These are phyloP conservation scores for Hypoxylon rickii DNA, from an alignment of 495 filamentous ascomycete species.

Conservation along the genomic window DNA sequence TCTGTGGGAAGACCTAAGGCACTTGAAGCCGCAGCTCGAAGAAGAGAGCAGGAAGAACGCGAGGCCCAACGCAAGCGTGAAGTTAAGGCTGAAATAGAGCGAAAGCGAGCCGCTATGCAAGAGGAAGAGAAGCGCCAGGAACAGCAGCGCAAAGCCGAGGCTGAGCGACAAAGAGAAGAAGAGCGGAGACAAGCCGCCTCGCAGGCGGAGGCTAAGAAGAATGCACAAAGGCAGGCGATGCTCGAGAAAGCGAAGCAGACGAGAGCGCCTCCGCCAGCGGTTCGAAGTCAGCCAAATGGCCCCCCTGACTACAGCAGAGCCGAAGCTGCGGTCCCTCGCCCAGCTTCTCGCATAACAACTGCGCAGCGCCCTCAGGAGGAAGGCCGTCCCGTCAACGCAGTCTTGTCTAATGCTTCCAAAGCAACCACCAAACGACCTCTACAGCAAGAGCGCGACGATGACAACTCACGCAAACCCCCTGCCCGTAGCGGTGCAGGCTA, in stretches of 20 bases:
- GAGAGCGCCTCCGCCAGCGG: constrained; percentile 56
- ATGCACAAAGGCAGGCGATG: constrained; percentile 71
- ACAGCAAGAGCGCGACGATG: constrained; percentile 56
- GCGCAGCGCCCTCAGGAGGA: constrained; percentile 47
- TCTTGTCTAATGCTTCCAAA: constrained; percentile 49
- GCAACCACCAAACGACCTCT: constrained; percentile 52
- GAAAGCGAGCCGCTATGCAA: constrained; percentile 66
- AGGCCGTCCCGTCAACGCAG: constrained; percentile 49
- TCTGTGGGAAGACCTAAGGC: constrained; percentile 63
- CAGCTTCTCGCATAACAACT: constrained; percentile 50
- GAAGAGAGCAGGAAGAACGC: constrained; percentile 79
- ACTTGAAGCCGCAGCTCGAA: constrained; percentile 68
- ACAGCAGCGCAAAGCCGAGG: constrained; percentile 55
- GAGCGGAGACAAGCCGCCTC: constrained; percentile 48
- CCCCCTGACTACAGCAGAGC: constrained; percentile 48
- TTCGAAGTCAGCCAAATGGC: constrained; percentile 53
- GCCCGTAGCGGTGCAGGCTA: constrained; percentile 50
- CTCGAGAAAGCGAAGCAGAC: constrained; percentile 67
- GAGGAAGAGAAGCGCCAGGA: constrained; percentile 60
- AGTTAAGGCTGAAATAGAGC: constrained; percentile 75
- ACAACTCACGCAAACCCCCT: constrained; percentile 44
- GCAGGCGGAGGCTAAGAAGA: constrained; percentile 62
- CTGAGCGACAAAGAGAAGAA: constrained; percentile 55
- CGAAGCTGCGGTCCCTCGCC: constrained; percentile 39
- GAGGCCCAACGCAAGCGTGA: constrained; percentile 79